These are phyloP conservation scores for Myxozyma lipomycoides DNA, from an alignment of 805 yeast genomes.

Conservation along the genomic window DNA sequence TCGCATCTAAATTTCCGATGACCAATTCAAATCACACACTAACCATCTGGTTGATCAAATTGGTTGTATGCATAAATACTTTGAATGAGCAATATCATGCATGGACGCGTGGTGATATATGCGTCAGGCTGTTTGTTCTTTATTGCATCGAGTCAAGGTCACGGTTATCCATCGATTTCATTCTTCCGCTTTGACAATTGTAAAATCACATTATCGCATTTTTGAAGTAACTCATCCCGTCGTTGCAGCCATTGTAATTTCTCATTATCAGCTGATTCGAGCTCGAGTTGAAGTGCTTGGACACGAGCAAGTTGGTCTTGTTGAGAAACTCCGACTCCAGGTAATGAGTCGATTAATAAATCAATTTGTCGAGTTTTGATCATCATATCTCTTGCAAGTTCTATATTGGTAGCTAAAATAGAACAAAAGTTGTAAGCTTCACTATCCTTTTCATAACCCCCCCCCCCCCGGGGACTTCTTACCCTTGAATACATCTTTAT, in stretches of 20 bases:
- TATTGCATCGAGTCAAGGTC: no score
- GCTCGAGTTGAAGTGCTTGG: slow-evolving; percentile 54
- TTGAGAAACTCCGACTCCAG: slow-evolving; percentile 86
- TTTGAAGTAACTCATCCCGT: slow-evolving; percentile 12
- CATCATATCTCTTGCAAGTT: slow-evolving; percentile 78
- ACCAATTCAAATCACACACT: no score
- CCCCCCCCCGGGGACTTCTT: no score
- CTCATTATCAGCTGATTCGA: slow-evolving; percentile 18
- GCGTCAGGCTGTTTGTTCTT: no score
- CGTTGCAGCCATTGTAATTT: slow-evolving; percentile 14
- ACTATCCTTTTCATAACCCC: neutral
- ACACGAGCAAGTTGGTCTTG: slow-evolving; percentile 66
- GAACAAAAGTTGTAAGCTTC: no score
- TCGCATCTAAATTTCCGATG: no score
- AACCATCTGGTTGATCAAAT: no score
- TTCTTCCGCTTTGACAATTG: slow-evolving; percentile 18
- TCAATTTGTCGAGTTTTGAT: slow-evolving; percentile 82
- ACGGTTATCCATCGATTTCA: no score
- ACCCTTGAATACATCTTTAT: slow-evolving; percentile 24
- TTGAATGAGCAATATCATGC: no score
- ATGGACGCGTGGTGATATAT: no score
- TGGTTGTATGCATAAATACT: no score
- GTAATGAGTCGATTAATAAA: slow-evolving; percentile 79
- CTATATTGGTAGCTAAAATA: slow-evolving; percentile 53
- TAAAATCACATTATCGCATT: slow-evolving; percentile 24